Percentiles rank a stretch among this genome's conserved stretches.
phyloP scores from a whole-genome alignment of 2,329 filamentous ascomycete species.

The Cyclaneusma minus region DNA sequence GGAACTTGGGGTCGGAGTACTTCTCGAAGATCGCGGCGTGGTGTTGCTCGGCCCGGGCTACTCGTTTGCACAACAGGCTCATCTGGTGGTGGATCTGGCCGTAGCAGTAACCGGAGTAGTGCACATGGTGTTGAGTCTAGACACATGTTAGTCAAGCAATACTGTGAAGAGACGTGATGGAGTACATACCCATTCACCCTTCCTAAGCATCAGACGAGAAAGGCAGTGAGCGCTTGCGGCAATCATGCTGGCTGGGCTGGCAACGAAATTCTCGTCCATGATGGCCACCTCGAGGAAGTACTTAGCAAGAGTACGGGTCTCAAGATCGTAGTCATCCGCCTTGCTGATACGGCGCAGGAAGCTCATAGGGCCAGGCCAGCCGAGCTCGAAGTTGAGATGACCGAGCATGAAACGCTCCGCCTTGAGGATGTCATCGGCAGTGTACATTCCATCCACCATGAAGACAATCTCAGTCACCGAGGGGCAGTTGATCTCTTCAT shows the following conservation, averaged over 20 bases:
- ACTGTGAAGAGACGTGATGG: neutral
- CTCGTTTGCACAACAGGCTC: slow-evolving; percentile 72
- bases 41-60: slow-evolving; percentile 64
- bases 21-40: slow-evolving; percentile 84
- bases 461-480: slow-evolving; percentile 92
- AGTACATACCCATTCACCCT: slow-evolving; percentile 77
- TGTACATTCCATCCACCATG: slow-evolving; percentile 93
- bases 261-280: slow-evolving; percentile 96
- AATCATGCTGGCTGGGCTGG: slow-evolving; percentile 75
- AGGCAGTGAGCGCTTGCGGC: slow-evolving; percentile 88
- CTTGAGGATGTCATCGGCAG: slow-evolving; percentile 82
- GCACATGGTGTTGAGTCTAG: slow-evolving; percentile 66
- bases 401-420: slow-evolving; percentile 96
- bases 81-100: slow-evolving; percentile 67
- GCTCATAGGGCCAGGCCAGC: slow-evolving; percentile 98
- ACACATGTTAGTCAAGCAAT: slow-evolving; percentile 20
- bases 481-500: slow-evolving; percentile 96
- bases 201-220: slow-evolving; percentile 73
- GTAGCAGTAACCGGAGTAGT: slow-evolving; percentile 91
- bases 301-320: slow-evolving; percentile 89
- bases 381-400: slow-evolving; percentile 89
- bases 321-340: slow-evolving; percentile 91
- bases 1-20: slow-evolving; percentile 77
- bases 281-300: slow-evolving; percentile 95
- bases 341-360: slow-evolving; percentile 95